Evolutionary conservation across 2,329 filamentous ascomycete genomes (phyloP), one percentile per base, ranked within the genome.

Genomic region (Beauveria medogensis): DNA sequence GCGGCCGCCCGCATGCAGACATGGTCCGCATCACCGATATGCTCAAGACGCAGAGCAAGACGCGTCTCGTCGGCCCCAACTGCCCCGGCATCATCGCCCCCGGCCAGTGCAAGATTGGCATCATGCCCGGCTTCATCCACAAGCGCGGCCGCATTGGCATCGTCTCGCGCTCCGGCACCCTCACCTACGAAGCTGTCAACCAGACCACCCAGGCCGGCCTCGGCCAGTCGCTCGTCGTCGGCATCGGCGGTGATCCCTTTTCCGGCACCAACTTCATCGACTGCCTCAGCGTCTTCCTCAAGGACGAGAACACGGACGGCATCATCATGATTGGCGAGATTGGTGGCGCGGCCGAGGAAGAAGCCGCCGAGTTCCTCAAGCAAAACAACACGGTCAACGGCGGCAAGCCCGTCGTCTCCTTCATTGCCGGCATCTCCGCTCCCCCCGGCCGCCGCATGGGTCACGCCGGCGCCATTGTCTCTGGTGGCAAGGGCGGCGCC

Each of bases 251-350:
- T 80, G 94, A 99, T 80, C 94, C 94, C 70, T 99, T 99, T 84
- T 93, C 89, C 72, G 94, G 94, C 70, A 97, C 94, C 78, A 97
- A 96, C 86, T 99, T 97, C 83, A 97, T 99, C 79, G 94, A 99
- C 85, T 97, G 93, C 84, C 84, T 99, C 70, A 90, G 91, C 74
- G 91, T 97, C 74, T 99, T 99, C 86, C 86, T 96, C 70, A 83
- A 95, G 77, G 94, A 99, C 76, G 84, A 89, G 75, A 91, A 96
- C 81, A 99, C 94, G 44, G 94, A 99, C 74, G 94, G 94, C 74
- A 97, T 99, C 80, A 97, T 99, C 81, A 97, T 99, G 94, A 97
- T 99, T 75, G 94, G 94, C 74, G 94, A 97, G 82, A 97, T 99
- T 74, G 94, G 94, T 78, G 94, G 94, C 65, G 91, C 90, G 63